Evolutionary conservation across 2,329 filamentous ascomycete species (phyloP), one percentile per base, ranked within the genome.

Genomic region (Cyphellophora europaea): DNA sequence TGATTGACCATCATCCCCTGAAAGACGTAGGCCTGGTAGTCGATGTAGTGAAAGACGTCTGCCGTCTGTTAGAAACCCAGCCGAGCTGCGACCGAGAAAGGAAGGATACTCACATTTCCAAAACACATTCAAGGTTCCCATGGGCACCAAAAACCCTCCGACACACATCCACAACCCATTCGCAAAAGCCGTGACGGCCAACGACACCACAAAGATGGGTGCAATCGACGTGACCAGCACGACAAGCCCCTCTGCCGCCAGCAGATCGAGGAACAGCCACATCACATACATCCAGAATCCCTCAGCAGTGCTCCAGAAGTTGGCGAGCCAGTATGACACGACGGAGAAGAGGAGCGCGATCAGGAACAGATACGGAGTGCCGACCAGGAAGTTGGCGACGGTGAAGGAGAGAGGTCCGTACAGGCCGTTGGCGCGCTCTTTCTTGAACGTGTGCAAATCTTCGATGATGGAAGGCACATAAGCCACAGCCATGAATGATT

Each of bases 1-100:
- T 93, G 83, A 51, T 91, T 93, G 35, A 89, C 77, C 83, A 93
- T 91, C 85, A 93, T 91, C 11, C 83, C 85, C 53, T 89, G 76
- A 54, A 93, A 93, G 3, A 93, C 85, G 49, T 88, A 93, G 27
- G 69, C 66, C 60, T 67, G 33, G 52, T 93, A 93, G 54, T 93
- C 82, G 52, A 88, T 88, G 56, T 88, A 93, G 53, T 88, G 81
- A 49, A 91, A 91, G 5, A 82, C 82, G 49, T 93, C 39, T 43
- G 27, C 11, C 11, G 14, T 12, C n/a, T 27, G 12, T 15, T 29
- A 16, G 23, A 21, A n/a, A 16, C 6, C 2, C 17, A 19, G 27
- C 19, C 11, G 27, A 34, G 27, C 11, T 19, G 35, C 13, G 21
- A 19, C 15, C 5, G 8, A 11, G 3, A 17, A 29, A n/a, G 19